Conservation (phyloP, 805 yeast species). For the Yamadazyma philogaea region DNA sequence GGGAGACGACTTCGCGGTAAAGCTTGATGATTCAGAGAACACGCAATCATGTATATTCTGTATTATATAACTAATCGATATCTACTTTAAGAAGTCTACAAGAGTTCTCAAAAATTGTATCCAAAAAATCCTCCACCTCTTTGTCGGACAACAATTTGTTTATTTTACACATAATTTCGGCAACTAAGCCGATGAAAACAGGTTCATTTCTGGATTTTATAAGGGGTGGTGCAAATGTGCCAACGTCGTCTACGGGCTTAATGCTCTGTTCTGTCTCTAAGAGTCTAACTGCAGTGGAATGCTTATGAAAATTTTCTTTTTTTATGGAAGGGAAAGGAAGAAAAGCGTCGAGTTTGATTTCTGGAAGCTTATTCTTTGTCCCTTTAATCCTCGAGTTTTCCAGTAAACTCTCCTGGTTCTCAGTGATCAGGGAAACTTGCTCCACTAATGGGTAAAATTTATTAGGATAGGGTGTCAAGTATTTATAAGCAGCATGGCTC, state of each 20-base stretch:
- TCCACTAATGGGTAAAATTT: conserved; percentile 46
- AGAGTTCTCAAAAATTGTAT: conserved; percentile 33
- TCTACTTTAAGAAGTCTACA: conserved; percentile 26
- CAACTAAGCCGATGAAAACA: conserved; percentile 77
- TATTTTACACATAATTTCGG: conserved; percentile 42
- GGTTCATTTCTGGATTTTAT: conserved; percentile 92
- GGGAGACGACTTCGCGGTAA: conserved; percentile 2
- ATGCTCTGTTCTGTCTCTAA: conserved; percentile 4
- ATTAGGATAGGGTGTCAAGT: conserved; percentile 55
- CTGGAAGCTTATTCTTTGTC: conserved; percentile 18
- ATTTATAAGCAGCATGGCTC: conserved; percentile 70
- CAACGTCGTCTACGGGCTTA: conserved; percentile 13
- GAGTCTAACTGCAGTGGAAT: conserved; percentile 16
- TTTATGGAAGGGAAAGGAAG: conserved; percentile 65
- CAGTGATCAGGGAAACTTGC: conserved; percentile 1
- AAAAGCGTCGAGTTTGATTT: conserved; percentile 42
- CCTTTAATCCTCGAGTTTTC: not conserved
- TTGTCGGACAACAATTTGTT: conserved; percentile 26
- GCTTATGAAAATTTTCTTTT: conserved; percentile 54
- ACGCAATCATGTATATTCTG: conserved; percentile 2
- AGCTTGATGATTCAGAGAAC: not conserved
- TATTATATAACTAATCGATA: conserved; percentile 10
- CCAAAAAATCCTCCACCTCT: conserved; percentile 33
- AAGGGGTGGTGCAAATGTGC: conserved; percentile 42
- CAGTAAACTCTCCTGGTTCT: not conserved